Evolutionary conservation across 2,329 filamentous ascomycete species (phyloP), one percentile per base, ranked within the genome.

Genomic region (Colletotrichum shisoi): DNA sequence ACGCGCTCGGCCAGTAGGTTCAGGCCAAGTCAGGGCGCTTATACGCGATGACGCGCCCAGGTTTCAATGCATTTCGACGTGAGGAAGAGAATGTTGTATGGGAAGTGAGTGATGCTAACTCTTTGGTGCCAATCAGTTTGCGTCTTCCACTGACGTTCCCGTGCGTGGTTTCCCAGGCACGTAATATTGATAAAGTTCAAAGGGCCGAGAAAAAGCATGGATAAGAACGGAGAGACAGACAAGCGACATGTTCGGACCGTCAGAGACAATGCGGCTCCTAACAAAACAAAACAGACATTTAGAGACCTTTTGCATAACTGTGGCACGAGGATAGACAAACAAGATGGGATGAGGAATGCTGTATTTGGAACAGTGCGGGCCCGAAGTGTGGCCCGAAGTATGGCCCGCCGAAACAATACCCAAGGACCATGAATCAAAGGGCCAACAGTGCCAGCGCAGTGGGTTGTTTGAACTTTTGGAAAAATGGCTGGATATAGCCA

Each of bases 211-310:
- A 57, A 19, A 46, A 12, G 54, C 21, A 46, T n/a, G 24, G 42
- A 44, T n/a, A 48, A 39, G 24, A 13, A 56, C 37, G 44, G 57
- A 44, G 13, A 45, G 42, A 17, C 49, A 45, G 42, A 17, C 49
- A 15, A 46, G 42, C 56, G 31, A 57, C 42, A 48, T 62, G 63
- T 62, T 65, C 63, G 63, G 63, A 65, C 49, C 63, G 44, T 46
- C 42, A 57, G 42, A 60, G 24, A 52, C 46, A 56, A n/a, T 39
- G 57, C 27, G 44, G 31, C 24, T 39, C 31, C 13, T 8, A 17
- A 42, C n/a, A 62, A 62, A 49, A 42, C 40, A 27, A 62, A 42
- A 62, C 57, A 54, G 42, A 49, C 37, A 34, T 42, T 31, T 49
- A 51, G 15, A 42, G 44, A 49, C 24, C 31, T 19, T 44, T 49